Percentiles rank a stretch among this genome's conserved stretches.
phyloP scores from a whole-genome alignment of 192 early-diverging fungal genomes.

The Backusella parvicylindrica region DNA sequence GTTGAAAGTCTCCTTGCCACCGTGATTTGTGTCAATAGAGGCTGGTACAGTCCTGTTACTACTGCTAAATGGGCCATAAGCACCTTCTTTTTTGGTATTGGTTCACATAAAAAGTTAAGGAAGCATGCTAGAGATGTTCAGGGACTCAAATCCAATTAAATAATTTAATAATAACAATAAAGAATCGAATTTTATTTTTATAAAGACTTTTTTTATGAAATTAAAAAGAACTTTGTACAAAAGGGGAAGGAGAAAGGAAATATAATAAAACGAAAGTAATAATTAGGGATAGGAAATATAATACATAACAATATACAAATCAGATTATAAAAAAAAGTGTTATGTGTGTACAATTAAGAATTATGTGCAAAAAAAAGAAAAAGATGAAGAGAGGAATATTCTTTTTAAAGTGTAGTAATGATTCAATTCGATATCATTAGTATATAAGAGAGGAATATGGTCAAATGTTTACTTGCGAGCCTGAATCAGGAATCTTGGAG shows the following conservation, averaged over 20 bases:
- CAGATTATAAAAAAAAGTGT: not conserved
- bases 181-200: not conserved
- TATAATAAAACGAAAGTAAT: not conserved
- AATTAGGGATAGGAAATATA: not conserved
- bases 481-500: constrained; percentile 11
- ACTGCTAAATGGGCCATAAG: constrained; percentile 31
- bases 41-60: constrained; percentile 27
- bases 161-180: not conserved
- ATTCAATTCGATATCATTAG: not conserved
- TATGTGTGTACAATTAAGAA: not conserved
- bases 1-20: constrained; percentile 20
- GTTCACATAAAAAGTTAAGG: constrained; percentile 11
- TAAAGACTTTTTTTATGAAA: not conserved
- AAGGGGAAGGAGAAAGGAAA: not conserved
- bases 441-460: not conserved
- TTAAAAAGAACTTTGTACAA: not conserved
- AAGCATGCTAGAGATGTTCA: constrained; percentile 19
- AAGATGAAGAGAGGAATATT: not conserved
- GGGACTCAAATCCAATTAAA: constrained; percentile 3
- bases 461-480: not conserved
- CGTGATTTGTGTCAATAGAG: constrained; percentile 17
- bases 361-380: not conserved
- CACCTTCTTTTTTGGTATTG: constrained; percentile 26
- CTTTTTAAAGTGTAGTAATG: not conserved
- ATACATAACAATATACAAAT: constrained; percentile 7